A percentile compares a stretch with the other conserved stretches of the same genome.
Evolutionary conservation across 225 moss, liverwort and hornwort species (phyloP).

Genomic region (Marchantia paleacea): DNA sequence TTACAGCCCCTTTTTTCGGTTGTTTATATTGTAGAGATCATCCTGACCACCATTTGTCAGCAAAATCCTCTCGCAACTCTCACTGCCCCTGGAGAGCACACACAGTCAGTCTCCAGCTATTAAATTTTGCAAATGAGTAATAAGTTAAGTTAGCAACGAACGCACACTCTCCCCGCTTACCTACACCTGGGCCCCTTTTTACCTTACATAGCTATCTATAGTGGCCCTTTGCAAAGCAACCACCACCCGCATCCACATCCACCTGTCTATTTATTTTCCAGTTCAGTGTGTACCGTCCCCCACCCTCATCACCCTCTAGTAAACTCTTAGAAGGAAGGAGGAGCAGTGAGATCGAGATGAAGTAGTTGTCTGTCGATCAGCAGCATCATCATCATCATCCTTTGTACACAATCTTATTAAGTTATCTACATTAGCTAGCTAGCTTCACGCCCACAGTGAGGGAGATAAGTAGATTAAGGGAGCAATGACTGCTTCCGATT

Average conservation of each 20-base stretch:
- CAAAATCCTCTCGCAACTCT: not conserved
- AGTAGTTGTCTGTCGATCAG: not conserved
- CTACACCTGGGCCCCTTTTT: not conserved
- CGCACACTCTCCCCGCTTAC: not conserved
- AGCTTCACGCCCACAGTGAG: not conserved
- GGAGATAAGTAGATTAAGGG: conserved; percentile 8
- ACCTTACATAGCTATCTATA: not conserved
- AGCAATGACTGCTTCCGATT: not conserved
- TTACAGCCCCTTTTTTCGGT: not conserved
- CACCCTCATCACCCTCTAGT: not conserved
- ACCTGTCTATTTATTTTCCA: not conserved
- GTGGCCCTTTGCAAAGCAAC: conserved; percentile 4
- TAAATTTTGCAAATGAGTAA: conserved; percentile 17
- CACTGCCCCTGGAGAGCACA: not conserved
- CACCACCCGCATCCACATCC: not conserved
- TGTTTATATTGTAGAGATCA: not conserved
- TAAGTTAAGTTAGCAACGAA: not conserved
- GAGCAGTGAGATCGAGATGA: not conserved
- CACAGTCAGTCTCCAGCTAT: not conserved
- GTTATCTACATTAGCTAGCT: not conserved
- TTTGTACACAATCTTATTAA: conserved; percentile 5
- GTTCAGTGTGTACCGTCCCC: not conserved
- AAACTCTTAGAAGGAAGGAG: not conserved
- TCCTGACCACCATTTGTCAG: not conserved
- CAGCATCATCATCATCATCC: not conserved